Conservation (phyloP, 768 basidiomycete species). For the Tylopilus balloui region DNA sequence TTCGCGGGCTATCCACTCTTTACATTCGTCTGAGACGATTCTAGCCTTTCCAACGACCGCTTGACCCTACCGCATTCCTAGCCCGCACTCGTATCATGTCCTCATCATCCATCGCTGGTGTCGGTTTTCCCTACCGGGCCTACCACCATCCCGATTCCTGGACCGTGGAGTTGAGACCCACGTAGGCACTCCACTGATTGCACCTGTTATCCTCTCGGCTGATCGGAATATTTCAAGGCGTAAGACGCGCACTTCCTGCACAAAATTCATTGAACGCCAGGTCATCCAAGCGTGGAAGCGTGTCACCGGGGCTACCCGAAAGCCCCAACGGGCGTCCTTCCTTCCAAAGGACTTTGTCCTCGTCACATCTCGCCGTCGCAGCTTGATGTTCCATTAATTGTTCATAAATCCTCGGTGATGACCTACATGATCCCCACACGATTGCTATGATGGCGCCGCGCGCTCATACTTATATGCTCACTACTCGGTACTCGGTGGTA, state of each 20-base stretch:
- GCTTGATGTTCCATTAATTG: conserved; percentile 38
- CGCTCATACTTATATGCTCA: conserved; percentile 13
- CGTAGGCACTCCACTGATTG: conserved; percentile 12
- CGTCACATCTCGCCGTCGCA: conserved; percentile 52
- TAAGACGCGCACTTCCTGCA: conserved; percentile 30
- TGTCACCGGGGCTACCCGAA: conserved; percentile 50
- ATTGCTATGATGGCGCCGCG: conserved; percentile 13
- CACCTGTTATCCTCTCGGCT: background rate
- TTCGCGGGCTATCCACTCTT: conserved; percentile 22
- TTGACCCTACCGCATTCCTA: background rate
- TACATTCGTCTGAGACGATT: conserved; percentile 26
- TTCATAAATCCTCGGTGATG: background rate
- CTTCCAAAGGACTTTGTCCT: conserved; percentile 60
- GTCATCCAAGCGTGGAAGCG: conserved; percentile 59
- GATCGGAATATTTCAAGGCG: conserved; percentile 9
- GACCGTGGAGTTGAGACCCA: conserved; percentile 23
- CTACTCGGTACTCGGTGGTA: background rate
- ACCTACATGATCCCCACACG: conserved; percentile 12
- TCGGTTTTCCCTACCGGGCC: conserved; percentile 10
- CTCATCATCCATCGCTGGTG: conserved; percentile 2
- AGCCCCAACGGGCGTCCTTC: conserved; percentile 47
- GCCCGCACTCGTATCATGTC: conserved; percentile 3
- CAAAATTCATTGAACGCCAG: conserved; percentile 54
- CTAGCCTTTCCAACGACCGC: background rate
- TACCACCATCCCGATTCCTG: conserved; percentile 22